Base-by-base conservation (phyloP, 1,284 basidiomycete genomes). In the Malassezia sp. region DNA sequence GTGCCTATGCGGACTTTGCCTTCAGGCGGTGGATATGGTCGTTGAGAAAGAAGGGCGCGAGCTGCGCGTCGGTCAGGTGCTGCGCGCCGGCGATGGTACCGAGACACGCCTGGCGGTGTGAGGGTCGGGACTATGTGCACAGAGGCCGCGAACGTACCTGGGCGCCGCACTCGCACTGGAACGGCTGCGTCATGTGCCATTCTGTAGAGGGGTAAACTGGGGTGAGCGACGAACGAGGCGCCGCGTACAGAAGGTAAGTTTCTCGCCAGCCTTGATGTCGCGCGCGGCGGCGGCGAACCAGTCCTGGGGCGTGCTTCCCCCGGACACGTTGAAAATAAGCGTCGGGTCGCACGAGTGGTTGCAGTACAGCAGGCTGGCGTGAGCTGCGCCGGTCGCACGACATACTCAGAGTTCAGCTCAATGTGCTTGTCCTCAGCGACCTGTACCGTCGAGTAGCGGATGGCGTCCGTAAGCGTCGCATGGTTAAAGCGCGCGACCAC, bases 151-250 rank as follows among this genome's bases (percentile, higher is more conserved):
- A 14, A 22, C 45, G 9, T 31, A 47, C 45, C 33, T 44, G 18
- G 24, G 50, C 21, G 29, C 36, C 50, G 46, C 64, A 67, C 17
- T 48, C 45, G 49, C 64, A 67, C 11, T 55, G 48, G 44, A 67
- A 67, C 0, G 64, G 64, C 44, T 67, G 64, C 33, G 53, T 42
- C 64, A 67, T 67, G 32, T 52, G 26, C 62, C 62, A 67, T 41
- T 67, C 64, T 7, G 64, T 66, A 15, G 52, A 56, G 18, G 64
- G 64, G 40, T 67, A 67, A 54, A 67, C 61, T 63, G 44, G 15
- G 3, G 28, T 33, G 8, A 21, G n/a, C 11, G 21, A n/a, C n/a
- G n/a, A n/a, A n/a, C n/a, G n/a, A n/a, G n/a, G 11, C 20, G 11
- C 14, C 31, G 54, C 61, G 50, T 53, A 63, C 61, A 67, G 46